Base-by-base conservation (phyloP, 139 green algal species). In the Marvania coccoides region DNA sequence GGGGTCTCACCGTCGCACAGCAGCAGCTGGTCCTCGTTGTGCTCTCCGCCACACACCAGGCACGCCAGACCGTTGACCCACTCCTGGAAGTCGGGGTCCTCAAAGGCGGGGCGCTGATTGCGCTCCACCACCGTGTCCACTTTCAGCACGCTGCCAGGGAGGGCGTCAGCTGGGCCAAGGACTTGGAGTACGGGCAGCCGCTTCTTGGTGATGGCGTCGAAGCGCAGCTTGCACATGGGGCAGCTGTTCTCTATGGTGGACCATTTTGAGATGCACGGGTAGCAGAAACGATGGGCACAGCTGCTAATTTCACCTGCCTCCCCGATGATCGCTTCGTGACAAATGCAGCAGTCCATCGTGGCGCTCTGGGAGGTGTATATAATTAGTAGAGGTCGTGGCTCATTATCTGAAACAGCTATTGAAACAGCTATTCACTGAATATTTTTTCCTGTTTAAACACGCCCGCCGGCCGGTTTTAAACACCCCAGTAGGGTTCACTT, bases 251-350 rank as follows among this genome's bases (percentile, higher is more conserved):
- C 85, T 8, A 80, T 83, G 3, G 81, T 58, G 3, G 81, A 58
- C 83, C 85, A 91, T 6, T 72, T 71, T 6, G 53, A 42, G 55
- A 90, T 90, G 73, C 85, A 90, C 10, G 70, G 39, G 58, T 73
- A 86, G 65, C 85, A 91, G 64, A 87, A 91, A 35, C 72, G 67
- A 67, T 89, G 83, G 28, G 34, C 19, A n/a, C n/a, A n/a, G n/a
- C n/a, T n/a, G n/a, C n/a, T n/a, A n/a, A n/a, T n/a, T n/a, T n/a
- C n/a, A n/a, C n/a, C n/a, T n/a, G n/a, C n/a, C n/a, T n/a, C n/a
- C n/a, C n/a, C n/a, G n/a, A n/a, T n/a, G n/a, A n/a, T n/a, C n/a
- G n/a, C n/a, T n/a, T n/a, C n/a, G n/a, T n/a, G n/a, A n/a, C n/a
- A n/a, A n/a, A n/a, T n/a, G n/a, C n/a, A n/a, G n/a, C n/a, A n/a